Base-by-base conservation (phyloP, 2,329 filamentous ascomycete genomes). In the Leptographium wingfieldii region DNA sequence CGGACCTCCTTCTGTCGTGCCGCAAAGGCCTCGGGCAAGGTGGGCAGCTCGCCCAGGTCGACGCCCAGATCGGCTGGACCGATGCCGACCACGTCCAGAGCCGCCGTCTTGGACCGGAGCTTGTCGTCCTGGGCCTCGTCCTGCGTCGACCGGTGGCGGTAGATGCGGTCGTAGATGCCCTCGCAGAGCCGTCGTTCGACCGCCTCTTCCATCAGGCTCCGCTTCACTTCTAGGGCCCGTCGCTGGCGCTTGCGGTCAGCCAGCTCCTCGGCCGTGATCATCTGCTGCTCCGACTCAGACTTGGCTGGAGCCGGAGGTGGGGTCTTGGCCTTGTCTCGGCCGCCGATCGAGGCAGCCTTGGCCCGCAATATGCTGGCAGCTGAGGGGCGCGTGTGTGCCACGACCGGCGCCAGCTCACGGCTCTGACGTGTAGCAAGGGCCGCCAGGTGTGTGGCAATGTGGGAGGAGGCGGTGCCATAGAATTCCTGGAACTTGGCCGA, bases 61-160 rank as follows among this genome's bases (percentile, higher is more conserved):
- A 95, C 81, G 3, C 90, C 88, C 12, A 99, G 77, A 68, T 99
- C 94, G 63, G 83, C 85, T 58, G 94, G 76, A 3, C 90, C 89
- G 68, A 99, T 96, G 1, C 91, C 92, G 22, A 99, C 90, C n/a
- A 99, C 77, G 3, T 87, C 82, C 53, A 99, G 75, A 1, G 94
- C 91, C 25, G 92, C 92, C 1, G 92, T 96, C 68, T 95, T 94
- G 11, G 94, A 99, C 35, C 94, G 84, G 57, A 99, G 77, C 70
- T 95, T 96, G 68, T 95, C 92, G 69, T 99, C 94, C 68, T 92
- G 83, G 14, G 94, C 92, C 72, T 96, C 92, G 69, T 99, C 94
- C 67, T 97, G 86, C 0, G 92, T 95, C 69, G 81, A 94, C 62
- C 87, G 84, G 71, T 99, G 94, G 55, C 91, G 85, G 80, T 92